phyloP scores from a whole-genome alignment of 305 asterid genomes.

The Fraxinus latifolia region DNA sequence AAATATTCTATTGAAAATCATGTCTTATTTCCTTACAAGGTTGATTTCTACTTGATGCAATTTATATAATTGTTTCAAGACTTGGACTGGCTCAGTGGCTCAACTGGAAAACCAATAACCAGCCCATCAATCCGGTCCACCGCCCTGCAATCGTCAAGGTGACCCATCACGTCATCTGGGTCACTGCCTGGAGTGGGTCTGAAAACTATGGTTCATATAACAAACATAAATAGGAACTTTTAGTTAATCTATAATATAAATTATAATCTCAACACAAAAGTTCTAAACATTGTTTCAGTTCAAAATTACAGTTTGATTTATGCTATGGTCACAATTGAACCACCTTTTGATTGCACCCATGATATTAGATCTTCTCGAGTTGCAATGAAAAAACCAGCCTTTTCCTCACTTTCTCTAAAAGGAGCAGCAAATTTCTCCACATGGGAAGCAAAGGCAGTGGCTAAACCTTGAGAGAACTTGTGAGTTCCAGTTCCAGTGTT shows the following conservation, averaged over 20 bases:
- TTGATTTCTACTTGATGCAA: background rate
- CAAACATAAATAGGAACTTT: background rate
- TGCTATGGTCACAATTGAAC: constrained; percentile 30
- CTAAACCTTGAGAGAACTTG: constrained; percentile 75
- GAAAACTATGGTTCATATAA: background rate
- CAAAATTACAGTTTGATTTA: constrained; percentile 20
- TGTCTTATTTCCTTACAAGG: background rate
- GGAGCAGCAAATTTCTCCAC: constrained; percentile 71
- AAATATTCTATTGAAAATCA: constrained; percentile 20
- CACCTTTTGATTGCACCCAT: constrained; percentile 59
- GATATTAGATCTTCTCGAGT: constrained; percentile 60
- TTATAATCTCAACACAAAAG: background rate
- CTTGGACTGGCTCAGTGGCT: background rate
- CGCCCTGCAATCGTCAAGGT: background rate
- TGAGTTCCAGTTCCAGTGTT: constrained; percentile 84
- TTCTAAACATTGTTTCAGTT: background rate
- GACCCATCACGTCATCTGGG: background rate
- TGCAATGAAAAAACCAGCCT: constrained; percentile 76
- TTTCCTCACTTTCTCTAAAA: constrained; percentile 59
- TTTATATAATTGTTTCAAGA: background rate
- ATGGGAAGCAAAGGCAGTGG: constrained; percentile 65
- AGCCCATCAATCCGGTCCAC: background rate
- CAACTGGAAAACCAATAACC: background rate
- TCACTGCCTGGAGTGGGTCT: background rate
- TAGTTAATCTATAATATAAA: background rate